These are phyloP conservation scores for Ormosia semicastrata DNA, from an alignment of 306 rosid species.

Conservation along the genomic window DNA sequence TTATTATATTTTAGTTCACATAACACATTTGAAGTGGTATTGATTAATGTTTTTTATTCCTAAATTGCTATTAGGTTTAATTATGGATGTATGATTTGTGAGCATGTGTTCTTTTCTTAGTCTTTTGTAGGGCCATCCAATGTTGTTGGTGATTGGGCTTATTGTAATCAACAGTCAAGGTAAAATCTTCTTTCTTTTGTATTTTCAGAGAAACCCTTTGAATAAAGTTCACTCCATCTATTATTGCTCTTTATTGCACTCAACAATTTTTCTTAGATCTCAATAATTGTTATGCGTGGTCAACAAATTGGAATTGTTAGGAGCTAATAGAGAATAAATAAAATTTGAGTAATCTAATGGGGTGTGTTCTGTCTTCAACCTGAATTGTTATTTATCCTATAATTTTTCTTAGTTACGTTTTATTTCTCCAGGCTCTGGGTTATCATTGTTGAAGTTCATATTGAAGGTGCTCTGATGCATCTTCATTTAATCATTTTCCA, in stretches of 20 bases:
- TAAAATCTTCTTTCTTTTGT: conserved; percentile 34
- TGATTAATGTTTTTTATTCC: too few relatives aligned
- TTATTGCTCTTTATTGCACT: not conserved
- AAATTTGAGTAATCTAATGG: not conserved
- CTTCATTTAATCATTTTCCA: too few relatives aligned
- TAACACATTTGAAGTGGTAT: too few relatives aligned
- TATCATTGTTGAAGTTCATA: too few relatives aligned
- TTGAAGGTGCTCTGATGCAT: too few relatives aligned
- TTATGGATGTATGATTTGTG: too few relatives aligned
- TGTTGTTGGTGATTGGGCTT: conserved; percentile 52
- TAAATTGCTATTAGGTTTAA: too few relatives aligned
- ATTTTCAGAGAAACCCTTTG: not conserved
- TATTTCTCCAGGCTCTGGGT: too few relatives aligned
- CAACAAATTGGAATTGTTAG: not conserved
- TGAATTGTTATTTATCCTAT: too few relatives aligned
- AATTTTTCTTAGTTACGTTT: too few relatives aligned
- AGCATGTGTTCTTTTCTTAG: too few relatives aligned
- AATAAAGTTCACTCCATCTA: not conserved
- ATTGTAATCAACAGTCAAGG: conserved; percentile 77
- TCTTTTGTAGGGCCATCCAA: conserved; percentile 43
- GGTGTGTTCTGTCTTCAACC: not conserved
- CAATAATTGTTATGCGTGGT: not conserved
- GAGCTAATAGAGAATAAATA: not conserved
- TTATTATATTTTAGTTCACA: too few relatives aligned
- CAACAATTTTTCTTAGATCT: not conserved